A percentile compares a stretch with the other conserved stretches of the same genome.
Evolutionary conservation across 2,329 filamentous ascomycete species (phyloP).

Genomic region (Cordyceps sp.): DNA sequence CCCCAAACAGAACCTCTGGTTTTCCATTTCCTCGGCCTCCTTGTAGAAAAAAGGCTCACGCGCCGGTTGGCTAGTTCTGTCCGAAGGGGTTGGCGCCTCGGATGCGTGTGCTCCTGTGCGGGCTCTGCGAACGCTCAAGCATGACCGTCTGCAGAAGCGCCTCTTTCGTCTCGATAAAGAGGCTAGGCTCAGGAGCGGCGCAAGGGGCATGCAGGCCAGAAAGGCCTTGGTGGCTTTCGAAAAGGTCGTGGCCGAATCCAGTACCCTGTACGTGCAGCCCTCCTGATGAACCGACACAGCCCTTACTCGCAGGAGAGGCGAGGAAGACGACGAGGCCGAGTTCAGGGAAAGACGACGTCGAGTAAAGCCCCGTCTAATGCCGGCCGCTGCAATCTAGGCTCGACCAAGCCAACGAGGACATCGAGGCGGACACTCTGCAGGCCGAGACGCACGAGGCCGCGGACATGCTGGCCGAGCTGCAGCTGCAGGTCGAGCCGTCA

Average conservation of each 20-base stretch:
- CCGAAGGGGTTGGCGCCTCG: slow-evolving; percentile 37
- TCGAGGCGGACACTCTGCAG: slow-evolving; percentile 38
- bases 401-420: slow-evolving; percentile 35
- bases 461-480: slow-evolving; percentile 52
- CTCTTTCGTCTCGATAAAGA: slow-evolving; percentile 58
- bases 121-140: slow-evolving; percentile 43
- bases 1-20: no score
- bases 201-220: slow-evolving; percentile 57
- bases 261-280: slow-evolving; percentile 25
- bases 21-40: neutral
- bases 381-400: slow-evolving; percentile 13
- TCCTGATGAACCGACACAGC: no score
- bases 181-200: slow-evolving; percentile 56
- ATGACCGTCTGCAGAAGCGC: slow-evolving; percentile 43
- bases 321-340: no score
- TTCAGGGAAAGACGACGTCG: no score
- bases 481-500: slow-evolving; percentile 50
- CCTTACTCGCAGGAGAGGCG: no score
- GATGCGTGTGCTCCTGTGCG: slow-evolving; percentile 41
- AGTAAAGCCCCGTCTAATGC: no score
- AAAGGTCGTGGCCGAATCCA: slow-evolving; percentile 43
- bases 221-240: slow-evolving; percentile 58
- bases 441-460: slow-evolving; percentile 52
- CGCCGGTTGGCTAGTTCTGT: slow-evolving; percentile 26
- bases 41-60: slow-evolving; percentile 5